Base-by-base conservation (phyloP, 2,329 filamentous ascomycete species). In the Orbilia oligospora region DNA sequence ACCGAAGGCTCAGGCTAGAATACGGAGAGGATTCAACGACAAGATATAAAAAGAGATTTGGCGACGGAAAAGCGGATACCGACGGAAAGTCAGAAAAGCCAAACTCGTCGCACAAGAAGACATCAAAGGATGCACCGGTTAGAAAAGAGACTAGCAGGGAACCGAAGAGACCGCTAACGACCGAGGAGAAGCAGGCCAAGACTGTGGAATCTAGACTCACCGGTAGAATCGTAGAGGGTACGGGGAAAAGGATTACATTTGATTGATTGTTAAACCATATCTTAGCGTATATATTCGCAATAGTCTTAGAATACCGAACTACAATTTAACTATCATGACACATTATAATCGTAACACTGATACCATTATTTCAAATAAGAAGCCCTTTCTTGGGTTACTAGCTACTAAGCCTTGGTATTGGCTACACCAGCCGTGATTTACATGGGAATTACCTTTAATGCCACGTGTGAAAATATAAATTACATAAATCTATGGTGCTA, bases 11-110 rank as follows among this genome's bases (percentile, higher is more conserved):
- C 81, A 93, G 95, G 83, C 90, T 96, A 84, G 95, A 99, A 84
- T 94, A 95, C 82, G 96, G 96, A 20, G 96, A 99, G 86, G 96
- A 98, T 84, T 90, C 94, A 75, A 90, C 93, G 81, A 90, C 90
- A 38, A 87, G 96, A 73, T 99, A 99, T 85, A 95, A 95, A 87
- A 99, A 98, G 87, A 80, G 76, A 27, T 81, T 80, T 33, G 77
- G 69, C 30, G 80, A 83, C 69, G 80, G 80, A 33, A 81, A 81
- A 80, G 51, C 67, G 80, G 53, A 82, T 76, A 27, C 84, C 81
- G 70, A 78, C 77, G 33, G 72, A 70, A 71, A 82, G 81, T 76
- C 80, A 8, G 65, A 41, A 49, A 80, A 82, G 46, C 80, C 82
- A 44, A 80, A 83, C 16, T 55, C 53, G 14, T 33, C 51, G 6